phyloP scores from a whole-genome alignment of 768 basidiomycete genomes.

The Xanthoconium purpureum region DNA sequence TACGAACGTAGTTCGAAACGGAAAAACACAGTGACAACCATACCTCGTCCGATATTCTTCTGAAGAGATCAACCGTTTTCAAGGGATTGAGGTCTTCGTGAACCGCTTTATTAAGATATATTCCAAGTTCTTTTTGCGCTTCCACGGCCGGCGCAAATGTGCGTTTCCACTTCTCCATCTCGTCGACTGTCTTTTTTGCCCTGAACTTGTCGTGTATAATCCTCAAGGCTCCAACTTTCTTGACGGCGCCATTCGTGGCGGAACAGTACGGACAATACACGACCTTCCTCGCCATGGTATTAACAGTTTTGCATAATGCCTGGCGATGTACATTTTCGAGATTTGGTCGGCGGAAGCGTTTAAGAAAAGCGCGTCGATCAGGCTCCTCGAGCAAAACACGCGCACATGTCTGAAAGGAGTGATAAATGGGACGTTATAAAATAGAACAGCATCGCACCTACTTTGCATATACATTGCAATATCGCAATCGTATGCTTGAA shows the following conservation, averaged over 20 bases:
- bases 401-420: slow-evolving; percentile 71
- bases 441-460: slow-evolving; percentile 24
- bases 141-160: slow-evolving; percentile 80
- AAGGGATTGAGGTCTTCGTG: slow-evolving; percentile 93
- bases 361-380: slow-evolving; percentile 79
- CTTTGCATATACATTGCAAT: slow-evolving; percentile 97
- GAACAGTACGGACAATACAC: slow-evolving; percentile 92
- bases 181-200: slow-evolving; percentile 86
- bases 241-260: slow-evolving; percentile 91
- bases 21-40: slow-evolving; percentile 1
- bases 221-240: slow-evolving; percentile 91
- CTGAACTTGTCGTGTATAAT: slow-evolving; percentile 98
- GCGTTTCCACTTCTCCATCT: slow-evolving; percentile 83
- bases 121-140: slow-evolving; percentile 80
- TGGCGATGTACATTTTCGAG: slow-evolving; percentile 93
- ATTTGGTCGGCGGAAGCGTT: slow-evolving; percentile 84
- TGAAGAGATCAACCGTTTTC: slow-evolving; percentile 90
- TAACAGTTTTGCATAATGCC: slow-evolving; percentile 77
- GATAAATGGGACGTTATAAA: neutral
- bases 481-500: slow-evolving; percentile 94
- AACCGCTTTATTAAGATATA: slow-evolving; percentile 82
- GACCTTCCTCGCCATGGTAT: slow-evolving; percentile 82
- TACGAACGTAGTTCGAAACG: neutral
- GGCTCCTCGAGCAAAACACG: slow-evolving; percentile 85
- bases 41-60: slow-evolving; percentile 89